Evolutionary conservation across 2,329 filamentous ascomycete genomes (phyloP).

Genomic region (Xylariaceae sp.): DNA sequence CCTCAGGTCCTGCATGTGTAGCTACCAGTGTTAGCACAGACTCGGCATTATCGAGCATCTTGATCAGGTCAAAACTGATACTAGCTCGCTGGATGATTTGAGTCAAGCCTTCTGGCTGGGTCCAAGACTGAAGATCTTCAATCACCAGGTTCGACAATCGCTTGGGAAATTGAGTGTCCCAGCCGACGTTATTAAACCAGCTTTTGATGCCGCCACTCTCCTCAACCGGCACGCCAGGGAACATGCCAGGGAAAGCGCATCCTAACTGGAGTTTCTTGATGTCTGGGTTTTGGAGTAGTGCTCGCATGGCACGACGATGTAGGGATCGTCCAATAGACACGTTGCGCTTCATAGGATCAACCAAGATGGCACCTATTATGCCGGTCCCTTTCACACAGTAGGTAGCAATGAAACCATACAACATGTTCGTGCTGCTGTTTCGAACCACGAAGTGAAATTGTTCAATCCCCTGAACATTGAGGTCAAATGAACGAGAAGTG

Average conservation of each 20-base stretch:
- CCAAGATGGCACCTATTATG: conserved; percentile 81
- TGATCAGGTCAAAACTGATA: conserved; percentile 79
- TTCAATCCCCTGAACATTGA: conserved; percentile 67
- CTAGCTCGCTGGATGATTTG: conserved; percentile 70
- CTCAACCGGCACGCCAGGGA: conserved; percentile 72
- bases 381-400: conserved; percentile 74
- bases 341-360: conserved; percentile 81
- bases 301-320: conserved; percentile 79
- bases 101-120: conserved; percentile 71
- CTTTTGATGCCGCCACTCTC: conserved; percentile 53
- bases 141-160: conserved; percentile 68
- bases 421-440: conserved; percentile 85
- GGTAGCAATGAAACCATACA: conserved; percentile 91
- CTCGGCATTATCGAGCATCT: conserved; percentile 73
- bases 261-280: conserved; percentile 82
- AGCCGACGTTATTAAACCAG: conserved; percentile 89
- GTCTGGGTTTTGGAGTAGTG: conserved; percentile 65
- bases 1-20: conserved; percentile 70
- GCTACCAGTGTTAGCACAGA: conserved; percentile 73
- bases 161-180: conserved; percentile 67
- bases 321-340: conserved; percentile 88
- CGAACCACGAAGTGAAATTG: conserved; percentile 89
- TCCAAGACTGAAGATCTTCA: conserved; percentile 69
- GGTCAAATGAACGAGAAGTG: conserved; percentile 71
- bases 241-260: conserved; percentile 77